Base-by-base conservation (phyloP, 768 basidiomycete species). In the Rhodotorula graminis region DNA sequence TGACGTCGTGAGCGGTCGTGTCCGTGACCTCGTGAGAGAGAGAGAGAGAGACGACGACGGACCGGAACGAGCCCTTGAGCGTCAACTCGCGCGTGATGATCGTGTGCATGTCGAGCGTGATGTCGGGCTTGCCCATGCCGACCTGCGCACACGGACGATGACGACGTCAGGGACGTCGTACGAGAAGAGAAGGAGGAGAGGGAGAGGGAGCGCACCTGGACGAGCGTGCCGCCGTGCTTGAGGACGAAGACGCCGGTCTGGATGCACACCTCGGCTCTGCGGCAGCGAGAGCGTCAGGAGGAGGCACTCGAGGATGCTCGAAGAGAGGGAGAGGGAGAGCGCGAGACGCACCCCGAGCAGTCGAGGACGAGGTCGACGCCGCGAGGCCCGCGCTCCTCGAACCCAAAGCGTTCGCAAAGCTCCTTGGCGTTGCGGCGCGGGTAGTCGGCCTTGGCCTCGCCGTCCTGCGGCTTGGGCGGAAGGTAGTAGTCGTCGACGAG, bases 21-120 rank as follows among this genome's bases (percentile, higher is more conserved):
- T 3, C 25, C 33, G 1, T 40, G 37, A 5, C 9, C 37, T n/a
- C n/a, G n/a, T 11, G n/a, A 25, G n/a, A 55, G 18, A 31, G 23
- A 23, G 47, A 33, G 47, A 33, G 33, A 62, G 33, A 29, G 46
- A 14, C 10, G 46, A 55, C 23, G 25, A 88, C 90, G 77, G 90
- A 94, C 77, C 94, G 88, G 89, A 96, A 96, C n/a, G 90, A 91
- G 50, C 93, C 93, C 77, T 89, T 90, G 81, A 92, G 84, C 67
- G 83, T 86, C 29, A 96, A 81, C 81, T 96, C 91, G 82, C 84
- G 84, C 44, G 44, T 61, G 70, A 88, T 85, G 49, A 93, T 82
- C 60, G 82, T 63, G 86, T 85, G 77, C 44, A 68, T 60, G 42
- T 93, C 90, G 71, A 96, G 82, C 18, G 84, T 85, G 65, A 93